Base-by-base conservation (phyloP, 2,329 filamentous ascomycete species). In the Diplodia seriata region DNA sequence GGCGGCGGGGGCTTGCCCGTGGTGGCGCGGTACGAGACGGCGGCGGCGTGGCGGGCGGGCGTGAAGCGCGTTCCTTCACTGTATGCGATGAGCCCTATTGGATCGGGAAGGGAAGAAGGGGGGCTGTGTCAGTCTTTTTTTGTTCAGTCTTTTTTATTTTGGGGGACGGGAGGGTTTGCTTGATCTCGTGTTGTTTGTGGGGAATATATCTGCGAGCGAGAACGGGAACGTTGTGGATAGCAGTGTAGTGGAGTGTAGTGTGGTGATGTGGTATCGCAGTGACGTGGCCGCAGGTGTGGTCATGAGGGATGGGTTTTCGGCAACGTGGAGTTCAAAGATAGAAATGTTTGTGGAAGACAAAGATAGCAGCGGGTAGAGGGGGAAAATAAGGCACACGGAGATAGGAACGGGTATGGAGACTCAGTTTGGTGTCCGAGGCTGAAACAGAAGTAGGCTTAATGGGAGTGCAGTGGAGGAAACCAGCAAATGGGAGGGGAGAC, bases 21-120 rank as follows among this genome's bases (percentile, higher is more conserved):
- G 69, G 79, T 77, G 66, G 80, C 79, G 76, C 86, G 89, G 83
- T 85, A 89, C 7, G 75, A 73, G 68, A 80, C 80, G 1, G 86
- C 83, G 70, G 84, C 80, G 26, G 70, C 76, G 70, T 85, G 83
- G 75, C 88, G 89, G 67, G 78, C 73, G 0, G 79, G 78, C 2
- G 85, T 88, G 74, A 83, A 89, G 69, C 87, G 82, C 9, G 86
- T 89, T n/a, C 84, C 85, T 78, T 90, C 87, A 72, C 85, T 87
- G 80, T 87, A 89, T 72, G 86, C 86, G 71, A 90, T 84, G 71
- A 89, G 84, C 88, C 86, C 86, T 89, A 18, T 23, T 38, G 70
- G 8, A 3, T n/a, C n/a, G 43, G 43, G n/a, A 5, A 4, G 11
- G 43, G 9, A 8, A n/a, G 40, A n/a, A 43, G 23, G 23, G n/a